Conservation (phyloP, 306 rosid species). For the Vachellia collinsii region DNA sequence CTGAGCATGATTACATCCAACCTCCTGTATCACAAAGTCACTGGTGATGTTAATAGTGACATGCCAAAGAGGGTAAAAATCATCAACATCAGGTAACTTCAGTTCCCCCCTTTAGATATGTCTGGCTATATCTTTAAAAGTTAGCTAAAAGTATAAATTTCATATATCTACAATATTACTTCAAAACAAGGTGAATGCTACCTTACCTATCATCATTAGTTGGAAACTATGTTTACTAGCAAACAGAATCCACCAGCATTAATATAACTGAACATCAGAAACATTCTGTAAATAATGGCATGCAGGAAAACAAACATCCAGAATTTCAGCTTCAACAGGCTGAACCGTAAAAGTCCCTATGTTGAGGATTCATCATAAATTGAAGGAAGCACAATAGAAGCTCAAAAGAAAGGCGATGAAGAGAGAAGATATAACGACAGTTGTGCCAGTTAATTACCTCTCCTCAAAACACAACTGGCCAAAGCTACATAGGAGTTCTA, state of each 20-base stretch:
- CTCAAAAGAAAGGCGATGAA: background rate
- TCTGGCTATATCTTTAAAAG: background rate
- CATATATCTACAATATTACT: background rate
- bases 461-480: background rate
- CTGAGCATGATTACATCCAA: constrained; percentile 97
- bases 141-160: constrained; percentile 6
- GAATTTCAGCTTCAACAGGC: background rate
- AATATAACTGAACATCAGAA: constrained; percentile 18
- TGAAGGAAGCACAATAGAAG: background rate
- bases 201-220: constrained; percentile 3
- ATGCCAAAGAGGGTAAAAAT: background rate
- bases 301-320: background rate
- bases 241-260: constrained; percentile 4
- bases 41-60: constrained; percentile 21
- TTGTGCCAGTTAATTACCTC: constrained; percentile 39
- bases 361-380: background rate
- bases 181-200: background rate
- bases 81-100: background rate
- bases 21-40: constrained; percentile 70
- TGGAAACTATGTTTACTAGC: constrained; percentile 4
- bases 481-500: background rate
- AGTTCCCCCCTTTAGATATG: constrained; percentile 14
- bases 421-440: constrained; percentile 13
- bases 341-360: background rate
- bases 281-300: background rate